Percentiles rank a stretch among this genome's conserved stretches.
Evolutionary conservation across 2,329 filamentous ascomycete genomes (phyloP).

Genomic region (Alternaria ventricosa): DNA sequence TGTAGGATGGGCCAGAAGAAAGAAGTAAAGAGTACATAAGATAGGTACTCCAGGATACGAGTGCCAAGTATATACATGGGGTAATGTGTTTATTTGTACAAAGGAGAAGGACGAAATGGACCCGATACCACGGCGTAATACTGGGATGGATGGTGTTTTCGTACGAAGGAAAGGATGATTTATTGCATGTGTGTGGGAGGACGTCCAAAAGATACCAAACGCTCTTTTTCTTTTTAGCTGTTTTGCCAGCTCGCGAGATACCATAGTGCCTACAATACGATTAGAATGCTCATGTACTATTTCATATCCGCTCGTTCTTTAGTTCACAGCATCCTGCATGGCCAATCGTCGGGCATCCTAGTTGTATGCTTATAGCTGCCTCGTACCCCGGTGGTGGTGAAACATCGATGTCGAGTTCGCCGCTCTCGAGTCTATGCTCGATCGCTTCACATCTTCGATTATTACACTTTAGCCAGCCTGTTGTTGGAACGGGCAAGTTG

Average conservation of each 20-base stretch:
- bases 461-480: background rate
- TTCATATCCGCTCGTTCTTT: background rate
- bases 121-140: background rate
- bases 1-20: constrained; percentile 10
- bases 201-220: constrained; percentile 2
- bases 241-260: constrained; percentile 19
- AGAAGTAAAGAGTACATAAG: background rate
- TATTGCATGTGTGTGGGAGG: background rate
- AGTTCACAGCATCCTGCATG: background rate
- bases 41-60: background rate
- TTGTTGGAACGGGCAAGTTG: background rate
- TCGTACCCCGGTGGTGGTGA: background rate
- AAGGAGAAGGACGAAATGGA: background rate
- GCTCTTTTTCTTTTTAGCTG: background rate
- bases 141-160: background rate
- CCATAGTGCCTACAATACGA: constrained; percentile 12
- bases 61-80: background rate
- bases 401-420: background rate
- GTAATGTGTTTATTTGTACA: background rate
- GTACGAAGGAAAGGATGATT: background rate
- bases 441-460: background rate
- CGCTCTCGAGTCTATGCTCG: background rate
- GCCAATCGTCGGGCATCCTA: background rate
- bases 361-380: background rate
- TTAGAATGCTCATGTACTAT: background rate